Evolutionary conservation across 768 basidiomycete genomes (phyloP).

Genomic region (Boletus huronensis): DNA sequence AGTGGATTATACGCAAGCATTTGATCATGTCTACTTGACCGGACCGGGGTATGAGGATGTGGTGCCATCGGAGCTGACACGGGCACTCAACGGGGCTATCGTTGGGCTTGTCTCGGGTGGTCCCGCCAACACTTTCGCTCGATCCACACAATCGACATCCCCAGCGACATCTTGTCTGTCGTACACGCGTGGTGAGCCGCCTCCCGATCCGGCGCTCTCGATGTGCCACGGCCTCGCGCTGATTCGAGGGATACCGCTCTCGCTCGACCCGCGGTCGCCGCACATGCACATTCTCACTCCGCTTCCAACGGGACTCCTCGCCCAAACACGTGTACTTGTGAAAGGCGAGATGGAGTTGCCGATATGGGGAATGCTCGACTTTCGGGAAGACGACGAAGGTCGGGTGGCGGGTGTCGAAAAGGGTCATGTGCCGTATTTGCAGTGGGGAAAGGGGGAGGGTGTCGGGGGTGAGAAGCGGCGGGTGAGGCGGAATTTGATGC

Average conservation of each 20-base stretch:
- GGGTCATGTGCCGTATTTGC: constrained; percentile 70
- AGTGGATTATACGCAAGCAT: constrained; percentile 51
- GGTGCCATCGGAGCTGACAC: constrained; percentile 57
- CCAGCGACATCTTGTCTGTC: constrained; percentile 32
- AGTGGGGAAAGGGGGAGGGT: constrained; percentile 69
- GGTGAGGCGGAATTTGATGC: constrained; percentile 84
- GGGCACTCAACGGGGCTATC: constrained; percentile 76
- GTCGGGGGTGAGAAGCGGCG: constrained; percentile 69
- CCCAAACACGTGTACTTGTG: constrained; percentile 42
- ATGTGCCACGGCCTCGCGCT: constrained; percentile 74
- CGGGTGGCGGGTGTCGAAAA: constrained; percentile 48
- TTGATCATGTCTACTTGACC: constrained; percentile 62
- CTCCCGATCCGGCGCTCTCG: constrained; percentile 59
- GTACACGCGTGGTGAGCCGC: constrained; percentile 54
- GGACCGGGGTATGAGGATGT: constrained; percentile 83
- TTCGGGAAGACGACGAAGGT: constrained; percentile 39
- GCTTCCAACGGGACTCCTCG: constrained; percentile 48
- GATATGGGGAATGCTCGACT: constrained; percentile 84
- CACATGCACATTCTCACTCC: constrained; percentile 80
- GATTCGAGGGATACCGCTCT: constrained; percentile 48
- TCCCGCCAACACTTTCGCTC: neutral
- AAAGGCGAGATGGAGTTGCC: constrained; percentile 90
- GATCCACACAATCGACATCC: neutral
- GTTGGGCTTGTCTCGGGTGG: constrained; percentile 61
- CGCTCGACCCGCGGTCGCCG: constrained; percentile 25